Evolutionary conservation across 441 rosid genomes (phyloP).

Genomic region (Pelargonium australe): DNA sequence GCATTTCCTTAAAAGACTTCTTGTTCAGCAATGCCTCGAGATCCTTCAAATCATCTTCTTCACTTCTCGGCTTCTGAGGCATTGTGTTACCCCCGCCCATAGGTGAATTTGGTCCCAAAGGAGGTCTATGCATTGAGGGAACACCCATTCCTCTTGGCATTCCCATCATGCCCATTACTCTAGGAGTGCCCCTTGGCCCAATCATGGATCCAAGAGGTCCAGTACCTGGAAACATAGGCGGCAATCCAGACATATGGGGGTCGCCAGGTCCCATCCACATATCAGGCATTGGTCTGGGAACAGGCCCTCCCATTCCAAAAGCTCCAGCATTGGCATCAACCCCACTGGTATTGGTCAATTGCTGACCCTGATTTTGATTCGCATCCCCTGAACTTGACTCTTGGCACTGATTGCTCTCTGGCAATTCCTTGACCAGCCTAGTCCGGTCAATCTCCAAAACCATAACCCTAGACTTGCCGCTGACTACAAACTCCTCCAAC

Average conservation of each 20-base stretch:
- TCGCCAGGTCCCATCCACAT: constrained; percentile 68
- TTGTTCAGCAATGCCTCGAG: constrained; percentile 78
- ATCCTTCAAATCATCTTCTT: constrained; percentile 86
- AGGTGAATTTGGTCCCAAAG: constrained; percentile 13
- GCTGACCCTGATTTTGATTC: constrained; percentile 16
- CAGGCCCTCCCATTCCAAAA: constrained; percentile 33
- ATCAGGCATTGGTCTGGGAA: constrained; percentile 43
- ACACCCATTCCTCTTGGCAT: constrained; percentile 29
- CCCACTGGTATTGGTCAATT: constrained; percentile 20
- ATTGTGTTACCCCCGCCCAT: background rate
- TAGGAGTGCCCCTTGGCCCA: constrained; percentile 21
- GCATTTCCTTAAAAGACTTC: constrained; percentile 81
- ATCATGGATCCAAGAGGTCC: constrained; percentile 13
- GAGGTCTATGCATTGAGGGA: constrained; percentile 25
- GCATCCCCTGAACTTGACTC: constrained; percentile 22
- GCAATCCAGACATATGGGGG: constrained; percentile 16
- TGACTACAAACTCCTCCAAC: constrained; percentile 72
- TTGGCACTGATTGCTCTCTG: constrained; percentile 48
- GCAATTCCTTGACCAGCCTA: constrained; percentile 64
- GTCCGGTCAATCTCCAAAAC: constrained; percentile 68
- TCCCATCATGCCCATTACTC: constrained; percentile 27
- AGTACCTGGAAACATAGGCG: constrained; percentile 14
- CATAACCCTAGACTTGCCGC: constrained; percentile 84
- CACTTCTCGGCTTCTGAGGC: constrained; percentile 46
- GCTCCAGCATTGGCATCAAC: constrained; percentile 17